phyloP scores from a whole-genome alignment of 805 yeast genomes.

The Saturnispora hagleri region DNA sequence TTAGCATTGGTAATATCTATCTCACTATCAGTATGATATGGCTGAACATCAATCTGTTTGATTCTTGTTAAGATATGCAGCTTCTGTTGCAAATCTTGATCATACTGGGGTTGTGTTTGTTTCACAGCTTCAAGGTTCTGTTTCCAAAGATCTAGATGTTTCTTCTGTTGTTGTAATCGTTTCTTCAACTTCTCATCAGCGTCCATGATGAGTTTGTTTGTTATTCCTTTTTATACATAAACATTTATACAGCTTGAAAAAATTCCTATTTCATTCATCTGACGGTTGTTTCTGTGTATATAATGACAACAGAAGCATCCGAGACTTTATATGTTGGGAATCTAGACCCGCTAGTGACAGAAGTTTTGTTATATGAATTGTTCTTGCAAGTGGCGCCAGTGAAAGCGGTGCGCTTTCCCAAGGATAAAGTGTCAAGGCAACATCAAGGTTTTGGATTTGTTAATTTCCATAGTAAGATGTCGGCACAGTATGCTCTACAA shows the following conservation, averaged over 20 bases:
- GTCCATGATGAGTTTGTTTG: background rate
- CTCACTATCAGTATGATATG: background rate
- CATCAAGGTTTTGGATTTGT: slow-evolving; percentile 90
- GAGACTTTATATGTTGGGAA: slow-evolving; percentile 76
- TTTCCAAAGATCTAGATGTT: background rate
- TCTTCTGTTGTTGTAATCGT: background rate
- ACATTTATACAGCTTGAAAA: background rate
- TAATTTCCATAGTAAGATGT: slow-evolving; percentile 50
- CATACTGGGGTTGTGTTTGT: background rate
- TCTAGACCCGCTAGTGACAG: slow-evolving; percentile 66
- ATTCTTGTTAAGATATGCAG: slow-evolving; percentile 2
- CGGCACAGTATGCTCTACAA: slow-evolving; percentile 60
- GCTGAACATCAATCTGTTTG: background rate
- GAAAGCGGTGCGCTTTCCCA: slow-evolving; percentile 60
- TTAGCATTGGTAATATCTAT: background rate
- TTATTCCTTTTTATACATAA: background rate
- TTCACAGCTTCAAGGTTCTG: background rate
- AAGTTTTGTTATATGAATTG: slow-evolving; percentile 65
- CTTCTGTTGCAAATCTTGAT: background rate
- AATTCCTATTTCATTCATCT: background rate
- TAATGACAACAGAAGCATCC: slow-evolving; percentile 14
- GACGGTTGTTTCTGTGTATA: background rate
- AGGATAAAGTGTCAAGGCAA: slow-evolving; percentile 57
- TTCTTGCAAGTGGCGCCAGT: slow-evolving; percentile 82
- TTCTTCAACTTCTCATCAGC: background rate